phyloP scores from a whole-genome alignment of 2,329 filamentous ascomycete species.

The Fusarium incarnatum region DNA sequence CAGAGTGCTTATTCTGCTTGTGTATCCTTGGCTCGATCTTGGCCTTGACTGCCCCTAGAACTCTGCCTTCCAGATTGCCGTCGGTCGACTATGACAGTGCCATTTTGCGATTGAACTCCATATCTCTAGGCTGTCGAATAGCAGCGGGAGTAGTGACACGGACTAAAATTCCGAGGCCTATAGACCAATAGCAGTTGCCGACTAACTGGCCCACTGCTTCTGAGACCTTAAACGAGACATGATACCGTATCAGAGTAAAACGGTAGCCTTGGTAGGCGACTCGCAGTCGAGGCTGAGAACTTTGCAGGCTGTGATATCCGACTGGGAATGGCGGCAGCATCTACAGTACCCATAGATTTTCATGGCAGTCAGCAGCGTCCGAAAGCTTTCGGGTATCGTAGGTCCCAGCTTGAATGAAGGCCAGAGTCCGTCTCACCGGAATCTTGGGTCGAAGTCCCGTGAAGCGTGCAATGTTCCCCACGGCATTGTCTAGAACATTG shows the following conservation, averaged over 20 bases:
- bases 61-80: not conserved
- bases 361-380: not conserved
- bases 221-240: not conserved
- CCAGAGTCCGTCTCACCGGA: conserved; percentile 15
- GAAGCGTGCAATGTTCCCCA: conserved; percentile 10
- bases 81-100: not conserved
- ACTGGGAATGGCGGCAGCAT: not conserved
- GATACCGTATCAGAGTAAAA: not conserved
- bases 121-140: not conserved
- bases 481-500: conserved; percentile 38
- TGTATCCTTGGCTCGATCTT: conserved; percentile 9
- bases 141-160: not conserved
- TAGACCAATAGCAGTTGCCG: not conserved
- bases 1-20: conserved; percentile 15
- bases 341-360: not conserved
- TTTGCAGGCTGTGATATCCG: not conserved
- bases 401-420: not conserved
- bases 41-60: conserved; percentile 1
- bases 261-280: not conserved
- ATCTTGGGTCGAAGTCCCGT: conserved; percentile 5
- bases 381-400: conserved; percentile 21
- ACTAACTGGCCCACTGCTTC: not conserved
- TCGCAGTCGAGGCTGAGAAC: not conserved
- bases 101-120: not conserved
- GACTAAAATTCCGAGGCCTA: not conserved